Evolutionary conservation across 257 asterid species (phyloP).

Genomic region (Lantana camara): DNA sequence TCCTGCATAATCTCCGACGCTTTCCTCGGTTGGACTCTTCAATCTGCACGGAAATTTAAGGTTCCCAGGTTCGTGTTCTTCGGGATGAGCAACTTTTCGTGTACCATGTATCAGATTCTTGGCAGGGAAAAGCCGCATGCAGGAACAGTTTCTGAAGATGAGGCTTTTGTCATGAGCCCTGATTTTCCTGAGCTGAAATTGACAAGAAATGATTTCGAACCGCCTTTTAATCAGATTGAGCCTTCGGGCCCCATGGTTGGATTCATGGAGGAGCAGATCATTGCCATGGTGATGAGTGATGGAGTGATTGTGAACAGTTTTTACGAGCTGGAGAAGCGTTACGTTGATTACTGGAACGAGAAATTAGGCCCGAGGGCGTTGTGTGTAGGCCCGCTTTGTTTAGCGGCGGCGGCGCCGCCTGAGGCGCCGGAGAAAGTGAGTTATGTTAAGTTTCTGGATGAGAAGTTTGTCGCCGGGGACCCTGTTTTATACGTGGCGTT

Average conservation of each 20-base stretch:
- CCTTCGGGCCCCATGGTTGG: constrained; percentile 56
- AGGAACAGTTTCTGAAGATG: constrained; percentile 32
- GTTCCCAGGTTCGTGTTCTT: constrained; percentile 56
- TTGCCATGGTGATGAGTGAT: constrained; percentile 43
- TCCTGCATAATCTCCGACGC: constrained; percentile 64
- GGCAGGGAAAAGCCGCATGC: constrained; percentile 48
- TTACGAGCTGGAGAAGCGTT: constrained; percentile 51
- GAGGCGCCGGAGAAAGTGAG: constrained; percentile 9
- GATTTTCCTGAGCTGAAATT: constrained; percentile 44
- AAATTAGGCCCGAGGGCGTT: constrained; percentile 52
- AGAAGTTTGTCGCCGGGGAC: constrained; percentile 28
- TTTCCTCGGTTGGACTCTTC: constrained; percentile 65
- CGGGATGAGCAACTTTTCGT: constrained; percentile 61
- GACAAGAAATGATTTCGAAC: constrained; percentile 59
- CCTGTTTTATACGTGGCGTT: constrained; percentile 70
- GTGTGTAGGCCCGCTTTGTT: constrained; percentile 69
- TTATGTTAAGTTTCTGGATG: constrained; percentile 49
- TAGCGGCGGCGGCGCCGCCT: constrained; percentile 21
- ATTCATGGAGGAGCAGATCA: constrained; percentile 44
- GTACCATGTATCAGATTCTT: constrained; percentile 40
- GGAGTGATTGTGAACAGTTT: constrained; percentile 59
- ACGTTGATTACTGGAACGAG: constrained; percentile 49
- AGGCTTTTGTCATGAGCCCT: constrained; percentile 38
- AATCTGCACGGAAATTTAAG: constrained; percentile 40
- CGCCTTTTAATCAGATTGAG: constrained; percentile 48